Conservation (phyloP, 2,329 filamentous ascomycete species). For the Penicillium vulpinum region DNA sequence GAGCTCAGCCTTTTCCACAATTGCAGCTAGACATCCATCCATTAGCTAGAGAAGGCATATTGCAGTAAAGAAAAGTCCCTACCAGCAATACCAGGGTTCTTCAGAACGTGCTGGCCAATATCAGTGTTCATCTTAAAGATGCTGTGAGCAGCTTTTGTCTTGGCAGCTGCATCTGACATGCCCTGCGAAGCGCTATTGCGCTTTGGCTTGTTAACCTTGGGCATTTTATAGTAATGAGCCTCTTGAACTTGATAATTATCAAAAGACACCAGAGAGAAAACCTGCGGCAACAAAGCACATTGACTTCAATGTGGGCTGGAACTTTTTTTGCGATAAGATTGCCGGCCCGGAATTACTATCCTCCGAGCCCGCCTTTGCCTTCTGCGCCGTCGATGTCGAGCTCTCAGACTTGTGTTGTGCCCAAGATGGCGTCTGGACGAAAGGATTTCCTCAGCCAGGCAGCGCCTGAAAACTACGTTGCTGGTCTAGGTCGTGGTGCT, state of each 20-base stretch:
- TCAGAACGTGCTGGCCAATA: constrained; percentile 87
- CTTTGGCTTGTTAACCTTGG: constrained; percentile 56
- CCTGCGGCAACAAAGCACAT: neutral
- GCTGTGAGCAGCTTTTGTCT: constrained; percentile 64
- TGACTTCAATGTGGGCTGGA: constrained; percentile 22
- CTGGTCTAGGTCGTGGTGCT: constrained; percentile 93
- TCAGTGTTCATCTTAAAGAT: constrained; percentile 98
- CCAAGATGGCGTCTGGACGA: constrained; percentile 58
- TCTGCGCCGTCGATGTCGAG: constrained; percentile 3
- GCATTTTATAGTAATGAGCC: constrained; percentile 45
- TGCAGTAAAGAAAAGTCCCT: constrained; percentile 39
- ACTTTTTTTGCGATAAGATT: constrained; percentile 33
- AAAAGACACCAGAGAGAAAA: constrained; percentile 2
- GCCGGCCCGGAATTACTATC: constrained; percentile 23
- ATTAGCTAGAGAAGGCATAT: neutral
- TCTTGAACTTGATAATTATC: neutral
- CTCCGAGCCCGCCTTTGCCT: constrained; percentile 11
- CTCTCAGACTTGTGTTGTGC: constrained; percentile 6
- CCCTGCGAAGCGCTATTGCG: constrained; percentile 48
- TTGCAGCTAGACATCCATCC: constrained; percentile 36
- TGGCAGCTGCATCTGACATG: constrained; percentile 45
- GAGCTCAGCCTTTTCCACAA: constrained; percentile 81
- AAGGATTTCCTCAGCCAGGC: constrained; percentile 89
- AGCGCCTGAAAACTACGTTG: constrained; percentile 85
- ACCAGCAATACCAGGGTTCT: constrained; percentile 79